A percentile compares a stretch with the other conserved stretches of the same genome.
Evolutionary conservation across 768 basidiomycete species (phyloP).

Genomic region (Tylopilus sp.): DNA sequence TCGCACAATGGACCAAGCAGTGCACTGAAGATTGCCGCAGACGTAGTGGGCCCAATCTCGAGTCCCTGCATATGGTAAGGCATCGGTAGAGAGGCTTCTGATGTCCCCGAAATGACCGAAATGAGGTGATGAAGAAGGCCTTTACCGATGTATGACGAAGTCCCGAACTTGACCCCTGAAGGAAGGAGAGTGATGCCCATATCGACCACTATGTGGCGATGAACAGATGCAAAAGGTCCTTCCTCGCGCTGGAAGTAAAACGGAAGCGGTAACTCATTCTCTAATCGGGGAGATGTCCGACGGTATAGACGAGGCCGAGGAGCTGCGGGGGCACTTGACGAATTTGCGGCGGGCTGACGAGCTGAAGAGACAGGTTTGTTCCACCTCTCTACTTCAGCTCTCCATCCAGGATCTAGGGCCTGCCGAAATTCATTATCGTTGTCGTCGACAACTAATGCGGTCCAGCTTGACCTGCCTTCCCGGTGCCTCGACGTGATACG

Average conservation of each 20-base stretch:
- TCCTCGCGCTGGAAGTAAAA: conserved; percentile 15
- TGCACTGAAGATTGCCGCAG: conserved; percentile 41
- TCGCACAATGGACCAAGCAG: conserved; percentile 48
- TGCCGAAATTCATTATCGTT: conserved; percentile 44
- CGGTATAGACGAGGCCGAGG: conserved; percentile 13
- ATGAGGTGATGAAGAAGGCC: conserved; percentile 61
- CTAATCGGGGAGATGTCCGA: conserved; percentile 11
- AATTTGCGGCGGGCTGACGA: conserved; percentile 8
- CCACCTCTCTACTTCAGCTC: conserved; percentile 32
- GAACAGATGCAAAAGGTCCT: not conserved
- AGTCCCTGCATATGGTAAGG: conserved; percentile 38
- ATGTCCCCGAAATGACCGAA: conserved; percentile 31
- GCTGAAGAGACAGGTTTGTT: conserved; percentile 19
- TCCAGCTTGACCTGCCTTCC: conserved; percentile 8
- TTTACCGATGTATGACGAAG: conserved; percentile 53
- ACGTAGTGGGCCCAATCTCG: conserved; percentile 42
- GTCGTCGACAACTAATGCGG: conserved; percentile 39
- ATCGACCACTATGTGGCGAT: conserved; percentile 40
- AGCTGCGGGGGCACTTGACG: conserved; percentile 1
- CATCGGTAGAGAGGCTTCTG: conserved; percentile 28
- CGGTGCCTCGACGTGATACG: conserved; percentile 34
- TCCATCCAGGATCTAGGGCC: conserved; percentile 40
- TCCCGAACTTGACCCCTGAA: conserved; percentile 49
- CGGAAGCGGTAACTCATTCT: conserved; percentile 11
- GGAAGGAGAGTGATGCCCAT: conserved; percentile 49